Evolutionary conservation across 768 basidiomycete genomes (phyloP).

Genomic region (Russula virescens): DNA sequence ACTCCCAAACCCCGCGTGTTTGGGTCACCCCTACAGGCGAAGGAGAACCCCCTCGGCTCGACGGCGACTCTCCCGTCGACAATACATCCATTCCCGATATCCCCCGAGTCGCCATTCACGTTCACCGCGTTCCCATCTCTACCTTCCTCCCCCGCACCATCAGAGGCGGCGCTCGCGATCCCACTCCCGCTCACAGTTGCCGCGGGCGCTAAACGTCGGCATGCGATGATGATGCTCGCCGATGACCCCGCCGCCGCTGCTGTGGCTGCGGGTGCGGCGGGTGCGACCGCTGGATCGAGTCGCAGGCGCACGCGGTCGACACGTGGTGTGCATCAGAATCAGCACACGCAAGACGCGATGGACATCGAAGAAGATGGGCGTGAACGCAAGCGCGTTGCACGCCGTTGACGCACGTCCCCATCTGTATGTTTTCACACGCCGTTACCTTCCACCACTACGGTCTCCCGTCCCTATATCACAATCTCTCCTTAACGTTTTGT

Average conservation of each 20-base stretch:
- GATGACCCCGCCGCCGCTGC: slow-evolving; percentile 45
- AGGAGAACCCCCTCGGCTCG: slow-evolving; percentile 12
- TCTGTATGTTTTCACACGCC: not conserved
- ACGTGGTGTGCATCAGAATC: slow-evolving; percentile 38
- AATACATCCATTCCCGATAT: slow-evolving; percentile 18
- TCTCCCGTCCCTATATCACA: not conserved
- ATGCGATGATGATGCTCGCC: slow-evolving; percentile 69
- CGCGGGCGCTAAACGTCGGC: slow-evolving; percentile 65
- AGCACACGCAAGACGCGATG: slow-evolving; percentile 45
- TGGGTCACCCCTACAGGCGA: slow-evolving; percentile 16
- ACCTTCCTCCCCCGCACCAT: slow-evolving; percentile 25
- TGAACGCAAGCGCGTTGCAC: slow-evolving; percentile 67
- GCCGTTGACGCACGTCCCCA: slow-evolving; percentile 40
- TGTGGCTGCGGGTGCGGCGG: slow-evolving; percentile 29
- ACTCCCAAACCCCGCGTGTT: slow-evolving; percentile 21
- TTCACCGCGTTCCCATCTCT: slow-evolving; percentile 29
- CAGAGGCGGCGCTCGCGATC: slow-evolving; percentile 25
- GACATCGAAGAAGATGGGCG: slow-evolving; percentile 73
- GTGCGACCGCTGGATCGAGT: slow-evolving; percentile 33
- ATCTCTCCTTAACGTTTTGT: not conserved
- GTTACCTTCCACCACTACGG: not conserved
- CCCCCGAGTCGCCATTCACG: slow-evolving; percentile 23
- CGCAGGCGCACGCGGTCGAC: slow-evolving; percentile 54
- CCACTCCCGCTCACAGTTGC: slow-evolving; percentile 30
- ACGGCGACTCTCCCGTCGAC: slow-evolving; percentile 3